Evolutionary conservation across 108 stramenopile genomes (phyloP).

Genomic region (Stephanodiscus minutulus): DNA sequence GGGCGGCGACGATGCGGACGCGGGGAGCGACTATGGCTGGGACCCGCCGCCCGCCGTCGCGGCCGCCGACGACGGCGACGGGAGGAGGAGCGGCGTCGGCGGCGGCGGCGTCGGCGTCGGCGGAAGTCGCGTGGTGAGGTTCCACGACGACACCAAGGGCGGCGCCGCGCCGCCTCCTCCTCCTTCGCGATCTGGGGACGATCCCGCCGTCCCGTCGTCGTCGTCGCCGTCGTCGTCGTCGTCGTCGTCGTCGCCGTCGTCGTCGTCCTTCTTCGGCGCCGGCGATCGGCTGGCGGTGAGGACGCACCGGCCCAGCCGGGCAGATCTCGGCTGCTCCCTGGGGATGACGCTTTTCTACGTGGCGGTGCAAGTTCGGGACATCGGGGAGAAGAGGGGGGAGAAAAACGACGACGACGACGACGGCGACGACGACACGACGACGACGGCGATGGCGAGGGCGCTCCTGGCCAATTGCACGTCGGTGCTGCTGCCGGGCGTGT

Average conservation of each 20-base stretch:
- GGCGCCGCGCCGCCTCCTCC: no score
- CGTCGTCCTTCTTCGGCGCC: no score
- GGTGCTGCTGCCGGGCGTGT: constrained; percentile 11
- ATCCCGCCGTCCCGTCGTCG: not conserved
- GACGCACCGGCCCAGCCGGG: constrained; percentile 17
- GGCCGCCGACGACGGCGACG: not conserved
- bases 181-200: no score
- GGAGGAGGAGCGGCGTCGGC: not conserved
- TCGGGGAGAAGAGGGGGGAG: not conserved
- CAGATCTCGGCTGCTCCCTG: constrained; percentile 15
- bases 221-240: not conserved
- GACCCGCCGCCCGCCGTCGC: not conserved
- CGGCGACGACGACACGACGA: constrained; percentile 2
- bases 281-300: not conserved
- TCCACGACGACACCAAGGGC: constrained; percentile 36
- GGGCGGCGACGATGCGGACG: no score
- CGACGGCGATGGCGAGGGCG: not conserved
- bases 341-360: constrained; percentile 44
- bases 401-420: not conserved
- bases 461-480: constrained; percentile 14
- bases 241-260: not conserved
- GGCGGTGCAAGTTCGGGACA: constrained; percentile 26
- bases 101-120: not conserved
- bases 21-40: not conserved
- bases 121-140: constrained; percentile 24